A percentile compares a stretch with the other conserved stretches of the same genome.
These are phyloP conservation scores for Kodamaea kaohsiungensis DNA, from an alignment of 805 yeast species.

Conservation along the genomic window DNA sequence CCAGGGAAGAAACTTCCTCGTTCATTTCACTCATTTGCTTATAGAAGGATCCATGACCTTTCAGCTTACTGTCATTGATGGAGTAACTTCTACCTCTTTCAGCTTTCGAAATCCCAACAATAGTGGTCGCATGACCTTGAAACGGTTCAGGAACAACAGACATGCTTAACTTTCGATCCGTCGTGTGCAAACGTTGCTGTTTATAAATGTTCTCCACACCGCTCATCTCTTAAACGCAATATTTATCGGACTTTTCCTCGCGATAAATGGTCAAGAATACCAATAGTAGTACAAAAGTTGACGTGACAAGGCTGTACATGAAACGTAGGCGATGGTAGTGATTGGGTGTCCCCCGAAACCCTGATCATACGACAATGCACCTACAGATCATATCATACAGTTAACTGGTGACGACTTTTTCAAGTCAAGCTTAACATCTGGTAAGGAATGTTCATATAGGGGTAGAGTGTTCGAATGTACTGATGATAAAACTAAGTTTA, in stretches of 20 bases:
- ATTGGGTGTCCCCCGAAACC: neutral
- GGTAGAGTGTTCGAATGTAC: no score
- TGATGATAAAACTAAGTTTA: neutral
- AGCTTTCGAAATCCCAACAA: neutral
- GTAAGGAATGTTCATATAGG: no score
- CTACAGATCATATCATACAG: neutral
- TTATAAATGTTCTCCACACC: neutral
- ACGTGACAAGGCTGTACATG: neutral
- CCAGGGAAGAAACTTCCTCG: neutral
- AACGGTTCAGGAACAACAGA: neutral
- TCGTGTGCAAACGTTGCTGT: neutral
- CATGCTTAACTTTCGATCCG: neutral
- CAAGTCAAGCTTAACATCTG: no score
- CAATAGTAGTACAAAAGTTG: neutral
- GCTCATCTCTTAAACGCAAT: constrained; percentile 2
- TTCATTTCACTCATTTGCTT: neutral
- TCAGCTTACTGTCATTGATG: neutral
- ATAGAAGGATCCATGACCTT: neutral
- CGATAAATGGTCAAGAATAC: neutral
- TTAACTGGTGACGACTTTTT: no score
- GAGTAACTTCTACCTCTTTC: neutral
- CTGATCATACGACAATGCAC: neutral
- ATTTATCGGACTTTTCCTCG: neutral
- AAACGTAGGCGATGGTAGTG: neutral
- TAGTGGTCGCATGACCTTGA: neutral